Conservation (phyloP, 2,329 filamentous ascomycete species). For the Cladorrhinum sp. region DNA sequence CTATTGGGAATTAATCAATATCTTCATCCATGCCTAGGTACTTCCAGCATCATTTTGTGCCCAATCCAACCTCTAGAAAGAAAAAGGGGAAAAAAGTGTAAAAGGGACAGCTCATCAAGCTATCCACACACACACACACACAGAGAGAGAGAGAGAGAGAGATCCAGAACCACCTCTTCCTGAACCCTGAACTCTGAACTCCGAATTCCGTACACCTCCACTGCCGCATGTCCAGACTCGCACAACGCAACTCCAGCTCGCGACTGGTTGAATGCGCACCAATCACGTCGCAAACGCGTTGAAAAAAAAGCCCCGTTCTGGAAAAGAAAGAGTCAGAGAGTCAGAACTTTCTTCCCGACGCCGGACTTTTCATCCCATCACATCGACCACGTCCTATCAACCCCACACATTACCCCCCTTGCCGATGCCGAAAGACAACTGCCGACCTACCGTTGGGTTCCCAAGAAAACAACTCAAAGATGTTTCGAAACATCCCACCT, state of each 20-base stretch:
- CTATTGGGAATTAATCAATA: neutral
- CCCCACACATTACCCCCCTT: neutral
- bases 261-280: neutral
- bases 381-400: neutral
- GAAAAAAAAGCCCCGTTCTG: neutral
- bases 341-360: neutral
- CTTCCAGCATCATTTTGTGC: neutral
- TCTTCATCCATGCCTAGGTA: no score
- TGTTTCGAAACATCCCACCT: slow-evolving; percentile 16
- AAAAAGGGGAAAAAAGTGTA: neutral
- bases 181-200: no score
- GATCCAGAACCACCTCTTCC: no score
- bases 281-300: neutral
- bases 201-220: no score
- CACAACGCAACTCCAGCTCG: neutral
- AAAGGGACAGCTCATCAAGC: neutral
- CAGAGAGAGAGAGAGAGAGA: no score
- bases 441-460: slow-evolving; percentile 5
- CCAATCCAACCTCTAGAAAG: neutral
- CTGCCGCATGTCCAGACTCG: no score
- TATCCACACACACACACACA: neutral
- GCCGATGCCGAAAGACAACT: neutral
- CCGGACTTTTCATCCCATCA: neutral
- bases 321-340: neutral
- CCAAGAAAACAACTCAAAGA: neutral